Evolutionary conservation across 805 yeast genomes (phyloP).

Genomic region (Saccharomyces cerevisiae): DNA sequence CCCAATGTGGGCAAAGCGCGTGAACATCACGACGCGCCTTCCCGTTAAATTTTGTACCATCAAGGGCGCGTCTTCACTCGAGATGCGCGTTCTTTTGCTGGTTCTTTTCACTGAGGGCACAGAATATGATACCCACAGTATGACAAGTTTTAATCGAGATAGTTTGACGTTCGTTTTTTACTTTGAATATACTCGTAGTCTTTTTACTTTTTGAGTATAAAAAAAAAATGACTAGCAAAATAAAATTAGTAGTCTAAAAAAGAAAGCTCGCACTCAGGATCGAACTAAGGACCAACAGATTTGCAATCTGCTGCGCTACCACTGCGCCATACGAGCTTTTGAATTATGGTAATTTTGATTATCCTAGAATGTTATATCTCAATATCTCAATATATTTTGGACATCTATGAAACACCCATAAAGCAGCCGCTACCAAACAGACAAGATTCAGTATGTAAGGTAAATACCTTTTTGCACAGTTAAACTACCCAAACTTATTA

Average conservation of each 20-base stretch:
- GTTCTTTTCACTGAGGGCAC: not conserved
- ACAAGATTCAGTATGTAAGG: too few relatives aligned
- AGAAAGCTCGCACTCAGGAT: constrained; percentile 78
- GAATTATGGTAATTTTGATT: too few relatives aligned
- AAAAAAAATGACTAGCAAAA: too few relatives aligned
- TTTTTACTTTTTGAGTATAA: not conserved
- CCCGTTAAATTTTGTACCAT: not conserved
- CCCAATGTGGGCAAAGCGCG: not conserved
- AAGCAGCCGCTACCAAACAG: too few relatives aligned
- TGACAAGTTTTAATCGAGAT: not conserved
- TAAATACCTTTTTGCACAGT: too few relatives aligned
- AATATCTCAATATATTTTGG: too few relatives aligned
- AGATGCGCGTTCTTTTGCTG: not conserved
- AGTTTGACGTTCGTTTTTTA: not conserved
- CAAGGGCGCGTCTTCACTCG: not conserved
- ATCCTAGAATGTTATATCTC: too few relatives aligned
- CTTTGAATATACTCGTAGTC: not conserved
- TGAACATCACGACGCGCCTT: not conserved
- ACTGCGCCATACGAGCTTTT: constrained; percentile 82
- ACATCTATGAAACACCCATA: too few relatives aligned
- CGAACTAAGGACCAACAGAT: constrained; percentile 98
- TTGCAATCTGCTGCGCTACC: constrained; percentile 99
- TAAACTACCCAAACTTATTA: too few relatives aligned
- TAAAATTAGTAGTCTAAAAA: not conserved
- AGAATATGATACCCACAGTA: not conserved